Evolutionary conservation across 2,329 filamentous ascomycete species (phyloP).

Genomic region (Monosporascus sp.): DNA sequence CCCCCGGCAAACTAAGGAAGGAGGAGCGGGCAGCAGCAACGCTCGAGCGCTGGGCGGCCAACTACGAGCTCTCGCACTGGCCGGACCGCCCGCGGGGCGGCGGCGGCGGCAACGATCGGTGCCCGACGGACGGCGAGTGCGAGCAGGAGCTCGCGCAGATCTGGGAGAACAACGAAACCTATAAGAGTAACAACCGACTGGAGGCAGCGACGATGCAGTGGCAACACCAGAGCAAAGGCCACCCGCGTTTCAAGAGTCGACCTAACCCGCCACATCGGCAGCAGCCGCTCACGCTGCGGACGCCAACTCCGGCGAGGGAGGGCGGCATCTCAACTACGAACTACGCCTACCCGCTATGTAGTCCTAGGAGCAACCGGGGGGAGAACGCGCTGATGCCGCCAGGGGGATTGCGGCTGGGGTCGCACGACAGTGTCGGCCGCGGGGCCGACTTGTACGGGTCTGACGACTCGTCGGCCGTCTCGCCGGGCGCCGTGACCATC

Average conservation of each 20-base stretch:
- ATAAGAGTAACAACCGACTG: background rate
- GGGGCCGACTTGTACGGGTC: background rate
- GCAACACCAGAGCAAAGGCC: background rate
- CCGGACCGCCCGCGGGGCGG: conserved; percentile 12
- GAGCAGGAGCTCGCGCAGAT: conserved; percentile 4
- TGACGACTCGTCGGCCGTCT: background rate
- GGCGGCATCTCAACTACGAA: background rate
- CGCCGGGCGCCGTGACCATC: conserved; percentile 4
- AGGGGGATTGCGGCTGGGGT: background rate
- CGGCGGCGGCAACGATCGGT: background rate
- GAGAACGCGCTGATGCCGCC: background rate
- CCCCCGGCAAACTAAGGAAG: background rate
- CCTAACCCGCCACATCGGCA: background rate
- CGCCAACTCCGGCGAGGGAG: background rate
- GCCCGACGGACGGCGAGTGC: conserved; percentile 7
- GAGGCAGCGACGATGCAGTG: background rate
- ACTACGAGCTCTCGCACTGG: conserved; percentile 9
- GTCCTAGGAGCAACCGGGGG: conserved; percentile 3
- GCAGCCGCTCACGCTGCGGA: background rate
- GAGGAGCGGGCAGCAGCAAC: background rate
- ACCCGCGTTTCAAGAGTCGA: background rate
- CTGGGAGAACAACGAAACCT: conserved; percentile 5
- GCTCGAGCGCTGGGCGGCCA: conserved; percentile 6
- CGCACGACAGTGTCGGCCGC: background rate
- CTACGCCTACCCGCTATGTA: conserved; percentile 7